Base-by-base conservation (phyloP, 805 yeast species). In the Wickerhamiella alocasiicola region DNA sequence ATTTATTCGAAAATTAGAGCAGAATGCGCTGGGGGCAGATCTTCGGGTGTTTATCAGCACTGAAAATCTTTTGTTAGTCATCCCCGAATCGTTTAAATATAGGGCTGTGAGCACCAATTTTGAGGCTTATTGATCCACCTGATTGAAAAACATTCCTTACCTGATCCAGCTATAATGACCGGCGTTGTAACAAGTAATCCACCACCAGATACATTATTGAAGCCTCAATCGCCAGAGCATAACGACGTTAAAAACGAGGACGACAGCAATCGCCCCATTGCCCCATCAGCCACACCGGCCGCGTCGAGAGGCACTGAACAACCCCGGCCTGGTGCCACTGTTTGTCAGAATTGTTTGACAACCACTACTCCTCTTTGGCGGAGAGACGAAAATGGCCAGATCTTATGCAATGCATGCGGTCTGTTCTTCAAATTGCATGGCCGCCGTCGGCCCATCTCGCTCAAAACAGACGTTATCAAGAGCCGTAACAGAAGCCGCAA, bases 311-410 rank as follows among this genome's bases (percentile, higher is more conserved):
- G 44, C 5, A 36, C 31, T 28, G 44, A 36, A 18, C 40, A 35
- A 40, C 44, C 44, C 12, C 39, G 32, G 16, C 44, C 44, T 15
- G 44, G 44, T 5, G 18, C 36, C 5, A 41, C 44, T 5, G 41
- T 41, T 33, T 87, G 97, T 59, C 82, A 80, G 51, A 87, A 87
- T 60, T 87, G 97, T 63, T 72, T 78, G 53, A 87, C 97, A 2
- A 81, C 84, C 44, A 87, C 91, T 1, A 87, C 97, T 2, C 96
- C 97, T 1, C 65, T 87, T 21, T 87, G 96, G 96, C 71, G 96
- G 60, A 69, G 96, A 48, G 95, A 87, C 61, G 95, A 85, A 54
- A 74, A 81, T 9, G 94, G 94, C 12, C 79, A 78, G 52, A 94
- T 87, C 25, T 68, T 87, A 36, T 87, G 97, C 60, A 87, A 87